These are phyloP conservation scores for Tieghemostelium lacteum DNA, from an alignment of 78 protist species.

Conservation along the genomic window DNA sequence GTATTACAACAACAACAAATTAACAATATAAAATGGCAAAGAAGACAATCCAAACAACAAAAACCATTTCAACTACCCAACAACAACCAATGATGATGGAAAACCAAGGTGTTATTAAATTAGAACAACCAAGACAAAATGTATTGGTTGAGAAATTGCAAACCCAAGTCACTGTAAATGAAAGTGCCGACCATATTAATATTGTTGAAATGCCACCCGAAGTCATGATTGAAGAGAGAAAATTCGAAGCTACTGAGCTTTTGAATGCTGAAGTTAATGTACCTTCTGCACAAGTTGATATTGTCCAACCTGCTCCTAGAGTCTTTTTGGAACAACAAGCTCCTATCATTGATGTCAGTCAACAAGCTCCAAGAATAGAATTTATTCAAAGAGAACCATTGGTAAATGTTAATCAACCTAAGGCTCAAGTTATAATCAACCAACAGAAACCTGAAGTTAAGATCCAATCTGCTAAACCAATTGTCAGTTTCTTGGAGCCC, in stretches of 20 bases:
- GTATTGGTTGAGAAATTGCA: constrained; percentile 71
- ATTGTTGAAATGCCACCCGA: constrained; percentile 51
- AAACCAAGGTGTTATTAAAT: constrained; percentile 66
- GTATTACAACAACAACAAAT: too few species aligned
- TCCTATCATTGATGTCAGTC: constrained; percentile 69
- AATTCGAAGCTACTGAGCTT: constrained; percentile 23
- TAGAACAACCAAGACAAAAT: constrained; percentile 75
- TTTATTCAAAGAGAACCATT: constrained; percentile 75
- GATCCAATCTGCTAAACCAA: constrained; percentile 68
- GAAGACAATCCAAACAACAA: too few species aligned
- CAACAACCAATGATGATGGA: too few species aligned
- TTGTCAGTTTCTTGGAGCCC: constrained; percentile 9
- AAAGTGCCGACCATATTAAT: constrained; percentile 42
- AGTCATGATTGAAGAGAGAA: constrained; percentile 46
- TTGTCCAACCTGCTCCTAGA: constrained; percentile 72
- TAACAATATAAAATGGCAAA: too few species aligned
- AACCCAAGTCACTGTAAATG: constrained; percentile 58
- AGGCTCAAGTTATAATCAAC: constrained; percentile 70
- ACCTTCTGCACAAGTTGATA: constrained; percentile 75
- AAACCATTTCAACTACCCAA: too few species aligned
- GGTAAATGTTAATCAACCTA: constrained; percentile 72
- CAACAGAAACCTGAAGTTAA: constrained; percentile 75
- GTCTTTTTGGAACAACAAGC: constrained; percentile 75
- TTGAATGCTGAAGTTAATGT: constrained; percentile 41
- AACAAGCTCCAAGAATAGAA: constrained; percentile 59